phyloP scores from a whole-genome alignment of 257 asterid species.

The Solanum sitiens region DNA sequence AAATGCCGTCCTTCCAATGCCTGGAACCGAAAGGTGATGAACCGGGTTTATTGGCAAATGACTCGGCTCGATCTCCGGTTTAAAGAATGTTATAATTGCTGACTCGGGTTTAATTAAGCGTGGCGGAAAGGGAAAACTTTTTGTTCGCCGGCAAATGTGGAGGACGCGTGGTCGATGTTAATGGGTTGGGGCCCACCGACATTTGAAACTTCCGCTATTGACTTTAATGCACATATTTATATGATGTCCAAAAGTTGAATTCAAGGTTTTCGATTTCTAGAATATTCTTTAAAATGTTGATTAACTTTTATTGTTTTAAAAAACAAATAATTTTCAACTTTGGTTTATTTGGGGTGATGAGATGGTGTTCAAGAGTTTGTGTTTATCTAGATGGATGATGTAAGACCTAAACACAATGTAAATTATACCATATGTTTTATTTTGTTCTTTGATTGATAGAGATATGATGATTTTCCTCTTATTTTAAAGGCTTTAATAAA shows the following conservation, averaged over 20 bases:
- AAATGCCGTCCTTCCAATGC: constrained; percentile 56
- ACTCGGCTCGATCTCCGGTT: constrained; percentile 33
- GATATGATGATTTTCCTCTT: background rate
- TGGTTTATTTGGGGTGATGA: background rate
- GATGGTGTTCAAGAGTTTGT: background rate
- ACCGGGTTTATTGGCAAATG: constrained; percentile 16
- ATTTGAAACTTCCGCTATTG: background rate
- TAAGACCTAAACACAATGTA: background rate
- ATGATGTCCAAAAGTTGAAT: background rate
- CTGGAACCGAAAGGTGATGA: constrained; percentile 61
- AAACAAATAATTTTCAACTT: background rate
- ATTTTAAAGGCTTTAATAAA: background rate
- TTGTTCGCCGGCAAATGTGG: background rate
- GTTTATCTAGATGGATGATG: background rate
- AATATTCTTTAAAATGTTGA: background rate
- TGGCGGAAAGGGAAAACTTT: background rate
- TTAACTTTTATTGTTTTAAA: background rate
- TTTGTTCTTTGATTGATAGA: background rate
- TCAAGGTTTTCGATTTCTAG: background rate
- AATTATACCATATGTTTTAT: background rate
- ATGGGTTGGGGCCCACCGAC: background rate
- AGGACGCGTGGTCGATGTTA: background rate
- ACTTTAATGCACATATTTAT: background rate
- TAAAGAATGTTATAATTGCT: background rate
- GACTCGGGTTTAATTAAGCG: background rate